Percentiles rank a stretch among this genome's conserved stretches.
Evolutionary conservation across 345 rosid genomes (phyloP).

Genomic region (Lepidium aucheri): DNA sequence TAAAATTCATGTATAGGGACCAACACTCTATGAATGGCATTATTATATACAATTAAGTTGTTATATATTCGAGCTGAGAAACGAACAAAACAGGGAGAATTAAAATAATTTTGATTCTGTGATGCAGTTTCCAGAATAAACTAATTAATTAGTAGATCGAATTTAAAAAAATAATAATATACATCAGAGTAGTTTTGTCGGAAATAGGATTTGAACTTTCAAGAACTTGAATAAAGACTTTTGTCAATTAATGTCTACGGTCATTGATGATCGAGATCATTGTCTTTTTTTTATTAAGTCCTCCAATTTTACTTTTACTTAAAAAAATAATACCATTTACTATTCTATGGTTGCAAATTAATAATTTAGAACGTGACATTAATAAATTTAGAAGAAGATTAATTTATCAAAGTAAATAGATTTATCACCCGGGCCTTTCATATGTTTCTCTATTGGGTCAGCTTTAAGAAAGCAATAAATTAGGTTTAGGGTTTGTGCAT

Average conservation of each 20-base stretch:
- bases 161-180: constrained; percentile 11
- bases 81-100: constrained; percentile 14
- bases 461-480: background rate
- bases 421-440: background rate
- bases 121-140: constrained; percentile 10
- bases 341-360: background rate
- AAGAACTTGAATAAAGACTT: constrained; percentile 23
- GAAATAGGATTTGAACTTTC: constrained; percentile 23
- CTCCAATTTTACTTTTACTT: background rate
- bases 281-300: constrained; percentile 7
- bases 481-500: constrained; percentile 19
- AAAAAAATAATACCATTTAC: background rate
- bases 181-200: constrained; percentile 29
- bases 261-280: constrained; percentile 21
- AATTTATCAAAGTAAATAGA: background rate
- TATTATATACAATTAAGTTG: constrained; percentile 1
- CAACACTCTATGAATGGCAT: constrained; percentile 5
- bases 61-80: constrained; percentile 1
- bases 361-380: background rate
- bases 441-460: too few species aligned
- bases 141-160: constrained; percentile 11
- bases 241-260: constrained; percentile 13
- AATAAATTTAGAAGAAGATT: background rate
- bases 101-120: background rate
- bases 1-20: background rate